phyloP scores from a whole-genome alignment of 768 basidiomycete genomes.

The Saitozyma podzolica region DNA sequence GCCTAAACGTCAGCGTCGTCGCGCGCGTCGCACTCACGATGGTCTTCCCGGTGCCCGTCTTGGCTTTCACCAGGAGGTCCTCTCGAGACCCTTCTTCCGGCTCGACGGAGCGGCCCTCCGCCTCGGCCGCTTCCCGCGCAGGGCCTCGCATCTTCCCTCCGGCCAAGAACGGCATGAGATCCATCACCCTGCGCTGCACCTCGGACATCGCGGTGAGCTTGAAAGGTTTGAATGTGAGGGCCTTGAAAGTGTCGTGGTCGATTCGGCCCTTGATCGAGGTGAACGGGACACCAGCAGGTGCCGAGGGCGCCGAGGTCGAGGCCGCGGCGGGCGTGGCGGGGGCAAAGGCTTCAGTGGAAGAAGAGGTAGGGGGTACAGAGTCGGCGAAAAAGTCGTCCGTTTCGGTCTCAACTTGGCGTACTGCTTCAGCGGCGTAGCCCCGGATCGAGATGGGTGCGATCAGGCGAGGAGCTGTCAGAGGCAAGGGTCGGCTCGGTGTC shows the following conservation, averaged over 20 bases:
- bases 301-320: background rate
- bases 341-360: background rate
- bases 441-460: background rate
- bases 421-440: conserved; percentile 10
- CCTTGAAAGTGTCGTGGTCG: conserved; percentile 57
- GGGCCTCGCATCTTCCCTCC: conserved; percentile 29
- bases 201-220: conserved; percentile 69
- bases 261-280: conserved; percentile 50
- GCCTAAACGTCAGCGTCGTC: conserved; percentile 52
- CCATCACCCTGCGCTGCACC: conserved; percentile 78
- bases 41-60: conserved; percentile 87
- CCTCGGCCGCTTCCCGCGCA: conserved; percentile 25
- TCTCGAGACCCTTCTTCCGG: conserved; percentile 23
- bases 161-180: conserved; percentile 68
- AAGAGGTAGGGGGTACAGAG: background rate
- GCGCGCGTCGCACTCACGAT: conserved; percentile 50
- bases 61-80: conserved; percentile 82
- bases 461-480: too few relatives aligned
- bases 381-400: conserved; percentile 9
- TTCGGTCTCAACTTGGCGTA: conserved; percentile 4
- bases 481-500: too few relatives aligned
- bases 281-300: conserved; percentile 39
- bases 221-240: conserved; percentile 68
- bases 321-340: background rate
- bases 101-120: conserved; percentile 16